A percentile compares a stretch with the other conserved stretches of the same genome.
These are phyloP conservation scores for Trichopus zeylanicus DNA, from an alignment of 116 monocot genomes.

Conservation along the genomic window DNA sequence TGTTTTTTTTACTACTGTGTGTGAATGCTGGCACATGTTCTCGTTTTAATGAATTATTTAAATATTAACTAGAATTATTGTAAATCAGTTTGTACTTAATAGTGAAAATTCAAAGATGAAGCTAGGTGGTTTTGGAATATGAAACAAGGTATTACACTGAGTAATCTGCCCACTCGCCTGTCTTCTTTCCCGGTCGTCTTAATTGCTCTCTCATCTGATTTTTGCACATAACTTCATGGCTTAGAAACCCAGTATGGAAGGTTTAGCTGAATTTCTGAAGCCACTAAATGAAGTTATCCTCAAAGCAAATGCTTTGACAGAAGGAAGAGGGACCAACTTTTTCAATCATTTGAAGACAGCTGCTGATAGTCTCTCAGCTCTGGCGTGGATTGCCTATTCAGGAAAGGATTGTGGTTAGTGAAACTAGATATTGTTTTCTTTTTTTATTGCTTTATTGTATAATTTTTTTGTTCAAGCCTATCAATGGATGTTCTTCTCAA, in stretches of 20 bases:
- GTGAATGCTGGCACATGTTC: no score
- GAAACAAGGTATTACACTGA: no score
- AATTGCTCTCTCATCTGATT: no score
- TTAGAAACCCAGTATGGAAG: slow-evolving; percentile 74
- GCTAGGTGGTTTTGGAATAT: no score
- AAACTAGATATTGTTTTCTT: not conserved
- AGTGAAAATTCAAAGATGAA: no score
- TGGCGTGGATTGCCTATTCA: slow-evolving; percentile 87
- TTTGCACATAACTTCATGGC: not conserved
- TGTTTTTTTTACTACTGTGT: no score
- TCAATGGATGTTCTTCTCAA: not conserved
- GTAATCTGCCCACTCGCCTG: no score
- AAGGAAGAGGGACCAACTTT: slow-evolving; percentile 72
- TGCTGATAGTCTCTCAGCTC: slow-evolving; percentile 85
- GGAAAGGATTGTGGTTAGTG: slow-evolving; percentile 91
- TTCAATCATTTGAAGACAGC: slow-evolving; percentile 87
- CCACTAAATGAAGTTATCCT: slow-evolving; percentile 78
- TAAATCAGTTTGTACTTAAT: no score
- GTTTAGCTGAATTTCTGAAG: slow-evolving; percentile 69
- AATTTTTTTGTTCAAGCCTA: not conserved
- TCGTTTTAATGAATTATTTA: no score
- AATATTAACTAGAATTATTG: no score
- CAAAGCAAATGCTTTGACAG: slow-evolving; percentile 80
- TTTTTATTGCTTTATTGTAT: not conserved
- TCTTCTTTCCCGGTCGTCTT: no score